Evolutionary conservation across 768 basidiomycete genomes (phyloP), one percentile per base, ranked within the genome.

Genomic region (Pleurotus sapidus): DNA sequence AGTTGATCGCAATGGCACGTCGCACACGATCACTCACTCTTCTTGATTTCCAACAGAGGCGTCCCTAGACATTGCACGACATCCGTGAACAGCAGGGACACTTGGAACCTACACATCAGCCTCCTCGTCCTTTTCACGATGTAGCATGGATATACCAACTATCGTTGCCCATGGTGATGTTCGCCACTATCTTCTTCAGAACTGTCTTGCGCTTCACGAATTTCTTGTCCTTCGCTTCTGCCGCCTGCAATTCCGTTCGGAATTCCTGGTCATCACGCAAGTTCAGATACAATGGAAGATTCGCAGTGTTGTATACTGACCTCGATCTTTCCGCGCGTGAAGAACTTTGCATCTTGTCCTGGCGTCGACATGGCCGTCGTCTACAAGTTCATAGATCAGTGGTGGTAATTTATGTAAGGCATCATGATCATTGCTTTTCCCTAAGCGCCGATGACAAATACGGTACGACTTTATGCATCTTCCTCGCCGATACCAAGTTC

Each of bases 161-260:
- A 74, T 98, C 95, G 68, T 95, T 97, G 45, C 97, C 97, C 95
- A 99, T 98, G 3, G 97, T 99, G 72, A 98, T 98, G 72, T 98
- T 98, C 42, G 97, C 97, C 11, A 98, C 94, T 59, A 98, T 89
- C 78, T 95, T 96, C 83, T 99, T 98, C 64, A 98, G 74, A 17
- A 93, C 89, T 0, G 86, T 95, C 82, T 95, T 98, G 65, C 95
- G 84, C 73, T 95, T 95, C 63, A 85, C 76, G 62, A 84, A 98
- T 66, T 95, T 96, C 81, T 98, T 99, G 81, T 99, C 97, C 74
- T 97, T 97, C 61, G 88, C 79, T 70, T 94, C 93, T 7, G 92
- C 90, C 47, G 91, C 90, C 70, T 92, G 90, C 45, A 97, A 82
- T 70, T 98, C 95, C 61, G 88, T 84, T 55, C 93, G 88, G 67